phyloP scores from a whole-genome alignment of 208 protist species.

The Trypanosoma platydactyli region DNA sequence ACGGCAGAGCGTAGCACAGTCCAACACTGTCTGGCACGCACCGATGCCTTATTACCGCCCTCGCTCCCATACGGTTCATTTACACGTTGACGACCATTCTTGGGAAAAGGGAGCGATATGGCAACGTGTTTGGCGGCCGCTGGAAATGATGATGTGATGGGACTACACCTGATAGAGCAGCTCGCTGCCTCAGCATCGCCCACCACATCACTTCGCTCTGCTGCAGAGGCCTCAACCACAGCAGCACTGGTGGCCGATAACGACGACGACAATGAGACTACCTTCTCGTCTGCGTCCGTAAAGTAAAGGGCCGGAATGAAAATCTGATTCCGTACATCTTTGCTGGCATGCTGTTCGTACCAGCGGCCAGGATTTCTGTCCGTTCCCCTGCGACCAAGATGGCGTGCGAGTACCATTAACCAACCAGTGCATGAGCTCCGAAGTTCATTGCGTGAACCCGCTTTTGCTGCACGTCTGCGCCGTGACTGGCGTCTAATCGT shows the following conservation, averaged over 20 bases:
- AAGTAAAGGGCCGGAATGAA: conserved; percentile 17
- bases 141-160: too few relatives aligned
- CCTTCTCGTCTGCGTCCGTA: not conserved
- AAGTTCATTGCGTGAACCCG: not conserved
- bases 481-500: not conserved
- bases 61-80: not conserved
- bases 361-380: not conserved
- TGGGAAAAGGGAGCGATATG: not conserved
- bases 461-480: not conserved
- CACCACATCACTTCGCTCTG: too few relatives aligned
- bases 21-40: conserved; percentile 4
- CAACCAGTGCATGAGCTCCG: too few relatives aligned
- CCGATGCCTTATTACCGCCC: not conserved
- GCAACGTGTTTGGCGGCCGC: too few relatives aligned
- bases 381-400: not conserved
- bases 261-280: too few relatives aligned
- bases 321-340: not conserved
- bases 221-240: too few relatives aligned
- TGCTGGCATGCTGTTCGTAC: conserved; percentile 13
- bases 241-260: too few relatives aligned
- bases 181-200: too few relatives aligned
- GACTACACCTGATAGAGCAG: too few relatives aligned
- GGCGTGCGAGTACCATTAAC: not conserved
- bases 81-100: not conserved
- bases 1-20: conserved; percentile 7